phyloP scores from a whole-genome alignment of 495 filamentous ascomycete species.

The Copromyces sp. region DNA sequence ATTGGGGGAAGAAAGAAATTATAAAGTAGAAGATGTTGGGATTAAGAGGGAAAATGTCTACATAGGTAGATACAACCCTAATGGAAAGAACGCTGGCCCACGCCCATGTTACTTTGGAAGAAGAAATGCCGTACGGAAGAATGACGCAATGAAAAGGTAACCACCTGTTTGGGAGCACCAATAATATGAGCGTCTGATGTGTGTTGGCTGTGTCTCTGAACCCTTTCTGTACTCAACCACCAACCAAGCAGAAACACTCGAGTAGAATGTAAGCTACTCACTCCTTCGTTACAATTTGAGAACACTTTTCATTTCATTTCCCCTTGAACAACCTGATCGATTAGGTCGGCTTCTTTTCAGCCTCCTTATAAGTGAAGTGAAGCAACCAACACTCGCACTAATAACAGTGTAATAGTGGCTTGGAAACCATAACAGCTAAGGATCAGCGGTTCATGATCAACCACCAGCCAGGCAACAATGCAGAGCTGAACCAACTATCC shows the following conservation, averaged over 20 bases:
- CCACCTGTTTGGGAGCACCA: neutral
- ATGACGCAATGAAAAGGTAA: neutral
- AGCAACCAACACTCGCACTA: neutral
- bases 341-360: neutral
- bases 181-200: neutral
- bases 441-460: neutral
- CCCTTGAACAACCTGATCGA: neutral
- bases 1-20: too few relatives aligned
- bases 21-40: neutral
- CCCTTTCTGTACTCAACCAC: neutral
- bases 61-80: neutral
- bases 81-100: neutral
- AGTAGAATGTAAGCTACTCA: neutral
- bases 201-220: neutral
- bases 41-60: slow-evolving; percentile 3
- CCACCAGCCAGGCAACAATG: neutral
- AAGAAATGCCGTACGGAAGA: neutral
- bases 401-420: neutral
- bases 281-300: neutral
- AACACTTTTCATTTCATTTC: neutral
- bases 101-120: neutral
- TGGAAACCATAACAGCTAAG: neutral
- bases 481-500: neutral
- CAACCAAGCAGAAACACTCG: neutral
- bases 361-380: neutral